Evolutionary conservation across 2,329 filamentous ascomycete genomes (phyloP), one percentile per base, ranked within the genome.

Genomic region (Hypoxylon sp.): DNA sequence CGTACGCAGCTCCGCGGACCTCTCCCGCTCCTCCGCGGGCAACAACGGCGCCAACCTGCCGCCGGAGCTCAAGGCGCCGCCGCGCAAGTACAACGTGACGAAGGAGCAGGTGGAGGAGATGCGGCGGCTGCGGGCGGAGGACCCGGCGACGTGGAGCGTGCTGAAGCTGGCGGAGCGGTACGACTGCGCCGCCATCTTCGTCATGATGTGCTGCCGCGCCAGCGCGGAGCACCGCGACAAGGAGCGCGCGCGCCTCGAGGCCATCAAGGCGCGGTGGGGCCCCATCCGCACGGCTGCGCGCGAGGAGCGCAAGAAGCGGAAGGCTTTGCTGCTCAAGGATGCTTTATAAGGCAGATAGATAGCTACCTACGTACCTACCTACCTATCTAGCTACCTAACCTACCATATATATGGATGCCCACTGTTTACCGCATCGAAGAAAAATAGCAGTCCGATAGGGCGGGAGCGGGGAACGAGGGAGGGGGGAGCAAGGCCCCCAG

Each of bases 91-190:
- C 78, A 84, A 89, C 79, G 80, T 91, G 41, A 84, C 81, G 56
- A 78, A 80, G 50, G 81, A 82, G 66, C 83, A 90, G 67, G 85
- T 91, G 52, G 82, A 82, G 52, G 87, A 90, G 82, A 90, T 90
- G 75, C 85, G 86, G 63, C 78, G 79, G 53, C 81, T 90, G 75
- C 82, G 88, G 55, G 75, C 74, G 23, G 76, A 80, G 46, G 85
- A 90, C 73, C 88, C 88, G 0, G 75, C 82, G 25, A 79, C 76
- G 57, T 90, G 88, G 87, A 87, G 81, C 67, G 85, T 89, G 48
- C 75, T 75, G 38, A 80, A 78, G 51, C 82, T 91, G 32, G 85
- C 88, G 4, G 76, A 78, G 59, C 85, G 85, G 75, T 90, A 85
- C 76, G 78, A 84, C 56, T 90, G 88, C 82, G 84, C 83, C 36